Evolutionary conservation across 257 asterid species (phyloP).

Genomic region (Forsythia viridissima): DNA sequence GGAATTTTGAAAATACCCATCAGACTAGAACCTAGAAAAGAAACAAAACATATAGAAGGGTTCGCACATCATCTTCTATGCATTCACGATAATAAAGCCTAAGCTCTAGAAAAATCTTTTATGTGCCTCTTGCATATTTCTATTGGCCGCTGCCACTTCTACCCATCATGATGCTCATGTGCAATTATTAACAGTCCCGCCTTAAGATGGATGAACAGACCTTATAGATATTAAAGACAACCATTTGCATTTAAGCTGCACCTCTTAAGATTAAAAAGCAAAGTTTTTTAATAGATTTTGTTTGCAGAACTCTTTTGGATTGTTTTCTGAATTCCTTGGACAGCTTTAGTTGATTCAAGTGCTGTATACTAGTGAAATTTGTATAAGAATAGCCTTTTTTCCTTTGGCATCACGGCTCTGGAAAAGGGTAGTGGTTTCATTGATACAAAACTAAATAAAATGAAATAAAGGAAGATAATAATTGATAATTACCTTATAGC

Average conservation of each 20-base stretch:
- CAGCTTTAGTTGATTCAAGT: constrained; percentile 13
- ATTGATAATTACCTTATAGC: constrained; percentile 66
- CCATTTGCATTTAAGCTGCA: neutral
- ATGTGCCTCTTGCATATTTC: no score
- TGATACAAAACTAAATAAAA: neutral
- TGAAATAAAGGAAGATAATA: neutral
- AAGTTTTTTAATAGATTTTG: neutral
- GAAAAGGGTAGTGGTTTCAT: constrained; percentile 11
- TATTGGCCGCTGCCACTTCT: no score
- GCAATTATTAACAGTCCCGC: no score
- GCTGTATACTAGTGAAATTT: constrained; percentile 4
- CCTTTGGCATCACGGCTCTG: neutral
- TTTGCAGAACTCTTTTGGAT: neutral
- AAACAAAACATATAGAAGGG: neutral
- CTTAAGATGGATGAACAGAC: no score
- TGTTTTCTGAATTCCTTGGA: neutral
- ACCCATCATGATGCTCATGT: no score
- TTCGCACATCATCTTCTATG: neutral
- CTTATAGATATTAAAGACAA: no score
- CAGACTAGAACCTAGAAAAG: no score
- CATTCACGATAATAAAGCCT: no score
- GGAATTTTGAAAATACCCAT: no score
- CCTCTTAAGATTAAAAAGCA: neutral
- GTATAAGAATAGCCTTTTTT: neutral
- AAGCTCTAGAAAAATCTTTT: no score